These are phyloP conservation scores for Cenchrus fungigraminus DNA, from an alignment of 176 grass and related monocot genomes.

Conservation along the genomic window DNA sequence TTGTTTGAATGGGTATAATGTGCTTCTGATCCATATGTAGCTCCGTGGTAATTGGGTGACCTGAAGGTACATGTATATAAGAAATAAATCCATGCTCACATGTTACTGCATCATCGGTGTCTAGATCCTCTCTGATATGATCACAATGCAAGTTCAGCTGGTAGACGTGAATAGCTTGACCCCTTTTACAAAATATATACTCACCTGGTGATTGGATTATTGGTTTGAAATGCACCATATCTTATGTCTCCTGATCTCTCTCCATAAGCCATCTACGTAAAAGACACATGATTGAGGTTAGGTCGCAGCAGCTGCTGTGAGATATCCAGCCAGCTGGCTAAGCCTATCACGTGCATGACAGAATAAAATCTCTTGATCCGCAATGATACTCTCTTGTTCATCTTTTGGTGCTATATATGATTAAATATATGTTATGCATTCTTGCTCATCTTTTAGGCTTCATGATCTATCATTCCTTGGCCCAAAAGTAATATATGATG, in stretches of 20 bases:
- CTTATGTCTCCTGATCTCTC: slow-evolving; percentile 49
- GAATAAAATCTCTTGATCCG: slow-evolving; percentile 57
- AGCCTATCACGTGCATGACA: slow-evolving; percentile 50
- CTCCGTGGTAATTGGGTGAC: slow-evolving; percentile 29
- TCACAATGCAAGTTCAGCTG: neutral
- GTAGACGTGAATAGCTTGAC: neutral
- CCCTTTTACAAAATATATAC: neutral
- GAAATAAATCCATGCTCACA: neutral
- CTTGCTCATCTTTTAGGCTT: slow-evolving; percentile 30
- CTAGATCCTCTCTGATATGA: neutral
- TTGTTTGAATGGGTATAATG: slow-evolving; percentile 35
- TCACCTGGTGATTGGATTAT: slow-evolving; percentile 43
- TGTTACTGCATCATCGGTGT: neutral
- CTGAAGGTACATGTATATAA: slow-evolving; percentile 26
- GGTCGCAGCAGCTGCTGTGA: slow-evolving; percentile 27
- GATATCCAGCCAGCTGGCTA: slow-evolving; percentile 35
- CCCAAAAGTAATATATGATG: slow-evolving; percentile 23
- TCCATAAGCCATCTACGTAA: slow-evolving; percentile 54
- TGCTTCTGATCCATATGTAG: slow-evolving; percentile 36
- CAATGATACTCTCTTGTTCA: slow-evolving; percentile 46
- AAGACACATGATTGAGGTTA: slow-evolving; percentile 39
- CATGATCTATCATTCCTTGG: neutral
- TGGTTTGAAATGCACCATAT: slow-evolving; percentile 45
- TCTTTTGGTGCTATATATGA: neutral
- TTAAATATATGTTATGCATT: slow-evolving; percentile 1